Percentiles rank a stretch among this genome's conserved stretches.
Evolutionary conservation across 805 yeast species (phyloP).

Genomic region (Starmerella potacharoeniae): DNA sequence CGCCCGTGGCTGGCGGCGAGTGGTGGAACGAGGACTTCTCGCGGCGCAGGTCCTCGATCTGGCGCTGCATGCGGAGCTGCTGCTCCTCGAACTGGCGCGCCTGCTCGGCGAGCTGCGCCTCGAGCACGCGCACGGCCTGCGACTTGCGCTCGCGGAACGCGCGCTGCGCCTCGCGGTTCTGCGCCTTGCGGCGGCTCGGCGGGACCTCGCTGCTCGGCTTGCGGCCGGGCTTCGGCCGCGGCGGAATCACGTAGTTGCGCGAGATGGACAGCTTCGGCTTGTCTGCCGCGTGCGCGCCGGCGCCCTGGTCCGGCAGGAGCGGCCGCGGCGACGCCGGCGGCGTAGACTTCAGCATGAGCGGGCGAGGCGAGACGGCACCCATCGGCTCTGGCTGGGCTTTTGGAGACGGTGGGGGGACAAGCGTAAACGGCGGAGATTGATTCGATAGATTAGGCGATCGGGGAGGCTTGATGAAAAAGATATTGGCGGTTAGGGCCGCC

Average conservation of each 20-base stretch:
- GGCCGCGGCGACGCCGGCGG: constrained; percentile 8
- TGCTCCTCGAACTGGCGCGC: constrained; percentile 57
- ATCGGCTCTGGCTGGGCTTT: background rate
- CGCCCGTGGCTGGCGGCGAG: background rate
- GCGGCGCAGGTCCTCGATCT: constrained; percentile 53
- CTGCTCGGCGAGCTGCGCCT: constrained; percentile 87
- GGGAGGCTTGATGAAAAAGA: constrained; percentile 21
- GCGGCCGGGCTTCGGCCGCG: constrained; percentile 56
- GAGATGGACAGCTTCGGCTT: constrained; percentile 37
- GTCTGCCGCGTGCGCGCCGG: background rate
- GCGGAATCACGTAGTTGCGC: constrained; percentile 75
- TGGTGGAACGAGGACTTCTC: background rate
- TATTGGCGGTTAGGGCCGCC: constrained; percentile 9
- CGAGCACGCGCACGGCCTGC: constrained; percentile 42
- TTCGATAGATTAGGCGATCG: constrained; percentile 1
- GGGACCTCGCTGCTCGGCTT: constrained; percentile 68
- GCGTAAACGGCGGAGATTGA: background rate
- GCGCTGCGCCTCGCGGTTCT: constrained; percentile 78
- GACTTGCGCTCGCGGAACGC: constrained; percentile 79
- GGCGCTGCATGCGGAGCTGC: constrained; percentile 70
- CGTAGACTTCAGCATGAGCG: constrained; percentile 7
- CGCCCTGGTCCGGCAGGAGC: background rate
- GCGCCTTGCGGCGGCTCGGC: constrained; percentile 41
- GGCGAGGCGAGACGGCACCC: constrained; percentile 15
- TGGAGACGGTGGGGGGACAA: background rate